Evolutionary conservation across 1,284 basidiomycete genomes (phyloP).

Genomic region (Malassezia sp.): DNA sequence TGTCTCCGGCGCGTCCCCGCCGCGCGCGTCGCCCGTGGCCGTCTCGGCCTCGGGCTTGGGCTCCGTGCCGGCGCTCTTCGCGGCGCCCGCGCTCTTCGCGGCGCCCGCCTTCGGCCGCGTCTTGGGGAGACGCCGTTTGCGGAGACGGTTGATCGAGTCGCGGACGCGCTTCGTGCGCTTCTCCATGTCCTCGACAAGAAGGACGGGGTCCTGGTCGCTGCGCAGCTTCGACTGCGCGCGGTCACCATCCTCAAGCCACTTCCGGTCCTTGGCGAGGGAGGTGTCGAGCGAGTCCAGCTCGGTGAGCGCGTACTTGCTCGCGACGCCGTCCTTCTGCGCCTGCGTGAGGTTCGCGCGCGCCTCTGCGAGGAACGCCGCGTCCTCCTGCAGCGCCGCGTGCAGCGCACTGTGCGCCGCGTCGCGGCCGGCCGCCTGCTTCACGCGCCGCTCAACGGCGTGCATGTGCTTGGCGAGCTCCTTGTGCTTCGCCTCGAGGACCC

Average conservation of each 20-base stretch:
- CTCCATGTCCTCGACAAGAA: slow-evolving; percentile 38
- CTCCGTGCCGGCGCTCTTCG: not conserved
- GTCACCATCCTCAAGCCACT: slow-evolving; percentile 41
- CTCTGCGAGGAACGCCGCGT: slow-evolving; percentile 66
- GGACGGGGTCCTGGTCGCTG: slow-evolving; percentile 35
- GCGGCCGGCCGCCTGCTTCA: slow-evolving; percentile 66
- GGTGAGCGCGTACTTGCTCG: slow-evolving; percentile 38
- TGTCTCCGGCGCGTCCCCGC: not conserved
- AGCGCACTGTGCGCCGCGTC: slow-evolving; percentile 57
- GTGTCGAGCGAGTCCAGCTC: slow-evolving; percentile 38
- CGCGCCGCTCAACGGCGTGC: slow-evolving; percentile 67
- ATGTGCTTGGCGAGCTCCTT: slow-evolving; percentile 70
- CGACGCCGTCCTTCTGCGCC: slow-evolving; percentile 51
- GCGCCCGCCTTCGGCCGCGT: slow-evolving; percentile 32
- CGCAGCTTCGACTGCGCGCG: slow-evolving; percentile 28
- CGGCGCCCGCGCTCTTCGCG: not conserved
- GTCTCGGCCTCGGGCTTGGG: not conserved
- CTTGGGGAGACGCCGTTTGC: slow-evolving; percentile 36
- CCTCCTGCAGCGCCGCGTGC: slow-evolving; percentile 56
- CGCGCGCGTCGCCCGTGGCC: not conserved
- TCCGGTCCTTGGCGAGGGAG: slow-evolving; percentile 29
- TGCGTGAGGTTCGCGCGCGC: slow-evolving; percentile 56
- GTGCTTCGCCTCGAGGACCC: slow-evolving; percentile 26
- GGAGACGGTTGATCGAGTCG: slow-evolving; percentile 34
- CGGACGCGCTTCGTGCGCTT: slow-evolving; percentile 33